A percentile compares a stretch with the other conserved stretches of the same genome.
Evolutionary conservation across 2,329 filamentous ascomycete species (phyloP).

Genomic region (Cadophora sp.): DNA sequence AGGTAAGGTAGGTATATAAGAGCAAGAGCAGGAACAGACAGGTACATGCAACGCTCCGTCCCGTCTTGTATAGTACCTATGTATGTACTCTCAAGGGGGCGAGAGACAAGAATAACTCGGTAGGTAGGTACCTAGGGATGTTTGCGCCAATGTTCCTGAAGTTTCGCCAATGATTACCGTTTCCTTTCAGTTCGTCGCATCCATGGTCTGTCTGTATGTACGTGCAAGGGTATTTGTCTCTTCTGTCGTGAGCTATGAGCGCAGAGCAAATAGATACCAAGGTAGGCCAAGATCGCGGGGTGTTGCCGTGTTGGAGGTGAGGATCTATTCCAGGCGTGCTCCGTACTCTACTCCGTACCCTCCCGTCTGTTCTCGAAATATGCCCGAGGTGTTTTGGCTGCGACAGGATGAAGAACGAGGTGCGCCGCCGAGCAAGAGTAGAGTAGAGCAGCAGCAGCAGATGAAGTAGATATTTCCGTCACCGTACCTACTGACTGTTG

Average conservation of each 20-base stretch:
- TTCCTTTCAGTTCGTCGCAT: slow-evolving; percentile 15
- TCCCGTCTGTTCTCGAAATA: slow-evolving; percentile 11
- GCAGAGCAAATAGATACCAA: neutral
- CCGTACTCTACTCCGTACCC: too few relatives aligned
- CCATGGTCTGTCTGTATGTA: slow-evolving; percentile 1
- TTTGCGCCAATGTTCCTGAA: neutral
- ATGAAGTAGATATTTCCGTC: too few relatives aligned
- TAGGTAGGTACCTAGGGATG: too few relatives aligned
- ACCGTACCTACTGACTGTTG: too few relatives aligned
- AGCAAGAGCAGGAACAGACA: neutral
- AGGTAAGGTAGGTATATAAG: neutral
- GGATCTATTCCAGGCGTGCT: slow-evolving; percentile 1
- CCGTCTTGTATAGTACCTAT: neutral
- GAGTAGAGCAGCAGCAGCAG: neutral
- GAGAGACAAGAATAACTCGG: slow-evolving; percentile 3
- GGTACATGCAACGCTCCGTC: too few relatives aligned
- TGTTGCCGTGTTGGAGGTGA: too few relatives aligned
- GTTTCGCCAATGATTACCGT: neutral
- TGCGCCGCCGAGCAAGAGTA: neutral
- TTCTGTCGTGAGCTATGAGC: neutral
- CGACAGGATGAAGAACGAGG: neutral
- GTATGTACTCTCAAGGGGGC: neutral
- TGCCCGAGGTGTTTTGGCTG: neutral
- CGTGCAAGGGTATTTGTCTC: neutral
- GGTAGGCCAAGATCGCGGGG: slow-evolving; percentile 10